Evolutionary conservation across 106 monocot genomes (phyloP).

Genomic region (Dendrobium officinale): DNA sequence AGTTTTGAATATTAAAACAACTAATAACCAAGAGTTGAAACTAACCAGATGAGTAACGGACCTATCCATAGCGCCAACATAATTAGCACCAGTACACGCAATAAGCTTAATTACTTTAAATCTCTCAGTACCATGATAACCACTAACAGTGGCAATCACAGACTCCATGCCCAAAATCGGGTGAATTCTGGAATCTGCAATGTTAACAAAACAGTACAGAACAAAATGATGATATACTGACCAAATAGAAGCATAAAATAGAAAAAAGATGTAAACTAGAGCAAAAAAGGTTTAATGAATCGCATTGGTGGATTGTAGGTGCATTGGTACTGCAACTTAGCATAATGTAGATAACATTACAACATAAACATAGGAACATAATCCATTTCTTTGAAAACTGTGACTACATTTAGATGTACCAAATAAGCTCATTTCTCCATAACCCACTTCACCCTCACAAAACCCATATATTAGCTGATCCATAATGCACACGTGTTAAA

Average conservation of each 20-base stretch:
- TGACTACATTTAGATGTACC: background rate
- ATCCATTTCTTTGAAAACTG: background rate
- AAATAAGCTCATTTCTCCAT: background rate
- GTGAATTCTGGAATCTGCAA: slow-evolving; percentile 1
- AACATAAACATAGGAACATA: background rate
- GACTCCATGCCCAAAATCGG: slow-evolving; percentile 60
- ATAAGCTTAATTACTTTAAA: slow-evolving; percentile 89
- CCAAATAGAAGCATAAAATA: background rate
- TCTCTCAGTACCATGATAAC: slow-evolving; percentile 78
- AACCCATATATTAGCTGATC: too few relatives aligned
- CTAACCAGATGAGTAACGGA: slow-evolving; percentile 85
- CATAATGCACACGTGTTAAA: too few relatives aligned
- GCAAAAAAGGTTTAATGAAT: background rate
- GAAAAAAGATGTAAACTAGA: background rate
- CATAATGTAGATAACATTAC: background rate
- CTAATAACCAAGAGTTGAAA: background rate
- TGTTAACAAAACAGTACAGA: background rate
- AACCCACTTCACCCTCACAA: background rate
- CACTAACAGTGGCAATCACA: slow-evolving; percentile 76
- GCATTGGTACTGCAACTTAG: background rate
- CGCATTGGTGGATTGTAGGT: background rate
- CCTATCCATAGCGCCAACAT: slow-evolving; percentile 66
- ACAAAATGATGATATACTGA: background rate
- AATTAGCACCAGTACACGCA: slow-evolving; percentile 60
- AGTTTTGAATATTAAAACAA: background rate